Conservation (phyloP, 768 basidiomycete species). For the Macrolepiota dolichaula region DNA sequence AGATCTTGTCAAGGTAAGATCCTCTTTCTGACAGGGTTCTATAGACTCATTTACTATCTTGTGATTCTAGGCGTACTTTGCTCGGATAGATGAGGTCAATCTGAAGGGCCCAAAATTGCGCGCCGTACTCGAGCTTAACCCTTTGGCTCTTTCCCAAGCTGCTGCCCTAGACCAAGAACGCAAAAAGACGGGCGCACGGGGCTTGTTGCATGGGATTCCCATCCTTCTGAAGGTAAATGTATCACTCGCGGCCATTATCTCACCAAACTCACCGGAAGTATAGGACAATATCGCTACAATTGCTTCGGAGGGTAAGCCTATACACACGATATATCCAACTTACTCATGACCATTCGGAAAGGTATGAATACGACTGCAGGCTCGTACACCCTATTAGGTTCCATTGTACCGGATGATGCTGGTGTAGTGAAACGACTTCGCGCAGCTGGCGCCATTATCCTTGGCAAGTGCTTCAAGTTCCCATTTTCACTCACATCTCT, state of each 20-base stretch:
- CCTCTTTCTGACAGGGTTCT: background rate
- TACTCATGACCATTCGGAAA: slow-evolving; percentile 11
- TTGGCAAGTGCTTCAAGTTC: slow-evolving; percentile 30
- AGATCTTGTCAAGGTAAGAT: too few relatives aligned
- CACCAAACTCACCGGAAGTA: background rate
- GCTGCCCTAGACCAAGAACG: slow-evolving; percentile 45
- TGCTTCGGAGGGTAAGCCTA: slow-evolving; percentile 35
- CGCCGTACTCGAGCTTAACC: slow-evolving; percentile 58
- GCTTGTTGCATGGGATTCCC: too few relatives aligned
- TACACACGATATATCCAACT: background rate
- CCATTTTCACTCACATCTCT: too few relatives aligned
- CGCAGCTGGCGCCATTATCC: slow-evolving; percentile 38
- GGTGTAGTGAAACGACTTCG: too few relatives aligned
- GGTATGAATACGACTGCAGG: too few relatives aligned
- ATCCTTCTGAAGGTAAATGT: slow-evolving; percentile 41
- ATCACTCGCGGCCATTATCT: background rate
- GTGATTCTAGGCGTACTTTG: slow-evolving; percentile 53
- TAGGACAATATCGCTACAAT: slow-evolving; percentile 48
- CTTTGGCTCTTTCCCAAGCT: slow-evolving; percentile 49
- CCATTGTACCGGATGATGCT: slow-evolving; percentile 44
- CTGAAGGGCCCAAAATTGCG: slow-evolving; percentile 51
- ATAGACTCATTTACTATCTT: background rate
- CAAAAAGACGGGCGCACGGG: slow-evolving; percentile 41
- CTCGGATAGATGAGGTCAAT: too few relatives aligned
- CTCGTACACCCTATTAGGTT: slow-evolving; percentile 38